A percentile compares a stretch with the other conserved stretches of the same genome.
Evolutionary conservation across 495 filamentous ascomycete genomes (phyloP).

Genomic region (Peziza echinospora): DNA sequence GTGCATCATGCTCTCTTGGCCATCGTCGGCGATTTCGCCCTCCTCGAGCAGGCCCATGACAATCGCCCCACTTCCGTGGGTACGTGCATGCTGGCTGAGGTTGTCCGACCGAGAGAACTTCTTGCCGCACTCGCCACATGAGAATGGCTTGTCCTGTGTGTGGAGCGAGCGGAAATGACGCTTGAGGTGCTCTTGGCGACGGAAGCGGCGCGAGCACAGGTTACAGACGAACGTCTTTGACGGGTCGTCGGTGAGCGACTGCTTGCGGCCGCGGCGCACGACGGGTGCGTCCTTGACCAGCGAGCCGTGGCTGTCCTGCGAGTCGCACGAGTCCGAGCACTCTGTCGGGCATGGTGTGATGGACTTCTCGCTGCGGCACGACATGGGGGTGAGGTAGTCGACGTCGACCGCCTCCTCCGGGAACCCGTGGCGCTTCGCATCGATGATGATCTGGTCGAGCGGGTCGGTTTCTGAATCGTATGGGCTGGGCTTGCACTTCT

Average conservation of each 20-base stretch:
- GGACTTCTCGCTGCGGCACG: conserved; percentile 16
- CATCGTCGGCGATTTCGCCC: conserved; percentile 26
- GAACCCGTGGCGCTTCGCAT: conserved; percentile 10
- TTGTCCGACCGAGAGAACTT: conserved; percentile 98
- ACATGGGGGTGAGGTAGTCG: conserved; percentile 19
- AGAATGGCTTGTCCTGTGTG: conserved; percentile 95
- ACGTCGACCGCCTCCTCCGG: conserved; percentile 23
- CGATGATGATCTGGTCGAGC: conserved; percentile 19
- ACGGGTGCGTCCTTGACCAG: conserved; percentile 30
- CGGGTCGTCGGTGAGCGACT: conserved; percentile 92
- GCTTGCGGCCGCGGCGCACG: conserved; percentile 91
- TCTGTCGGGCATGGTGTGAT: conserved; percentile 15
- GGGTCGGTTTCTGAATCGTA: conserved; percentile 17
- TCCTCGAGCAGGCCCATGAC: conserved; percentile 68
- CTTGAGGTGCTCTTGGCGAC: conserved; percentile 96
- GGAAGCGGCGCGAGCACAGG: conserved; percentile 88
- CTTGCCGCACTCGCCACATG: conserved; percentile 93
- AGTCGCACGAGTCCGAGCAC: conserved; percentile 21
- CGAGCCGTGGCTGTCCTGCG: conserved; percentile 22
- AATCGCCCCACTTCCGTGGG: conserved; percentile 74
- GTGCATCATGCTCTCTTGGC: background rate
- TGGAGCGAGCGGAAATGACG: conserved; percentile 96
- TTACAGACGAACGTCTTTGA: conserved; percentile 97
- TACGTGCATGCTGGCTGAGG: conserved; percentile 84
- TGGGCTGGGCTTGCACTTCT: conserved; percentile 31